These are phyloP conservation scores for Peterozyma xylosa DNA, from an alignment of 805 yeast species.

Conservation along the genomic window DNA sequence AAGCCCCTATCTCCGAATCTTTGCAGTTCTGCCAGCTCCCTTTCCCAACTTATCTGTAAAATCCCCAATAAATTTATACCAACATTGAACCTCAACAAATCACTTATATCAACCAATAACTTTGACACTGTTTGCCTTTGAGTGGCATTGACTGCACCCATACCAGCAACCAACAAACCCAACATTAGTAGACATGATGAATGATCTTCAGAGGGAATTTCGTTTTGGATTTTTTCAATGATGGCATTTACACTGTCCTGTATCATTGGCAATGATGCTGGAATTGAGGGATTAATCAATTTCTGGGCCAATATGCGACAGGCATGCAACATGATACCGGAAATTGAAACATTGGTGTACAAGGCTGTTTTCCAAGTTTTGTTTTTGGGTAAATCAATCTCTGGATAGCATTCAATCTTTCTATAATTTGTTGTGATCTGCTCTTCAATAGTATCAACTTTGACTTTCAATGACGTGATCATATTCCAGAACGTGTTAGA, in stretches of 20 bases:
- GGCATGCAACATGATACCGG: constrained; percentile 6
- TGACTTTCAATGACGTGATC: constrained; percentile 3
- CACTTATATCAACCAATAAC: constrained; percentile 5
- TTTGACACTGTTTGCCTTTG: constrained; percentile 1
- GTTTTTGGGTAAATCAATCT: not conserved
- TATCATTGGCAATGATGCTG: constrained; percentile 1
- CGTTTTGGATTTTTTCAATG: not conserved
- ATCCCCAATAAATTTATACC: constrained; percentile 8
- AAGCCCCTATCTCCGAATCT: not conserved
- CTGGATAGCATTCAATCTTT: not conserved
- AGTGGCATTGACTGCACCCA: not conserved
- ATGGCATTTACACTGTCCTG: constrained; percentile 4
- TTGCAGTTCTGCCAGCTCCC: not conserved
- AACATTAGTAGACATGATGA: constrained; percentile 5
- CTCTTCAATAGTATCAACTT: constrained; percentile 3
- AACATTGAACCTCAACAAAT: constrained; percentile 5
- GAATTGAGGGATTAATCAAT: constrained; percentile 6
- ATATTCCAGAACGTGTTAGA: constrained; percentile 7
- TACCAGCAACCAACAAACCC: constrained; percentile 6
- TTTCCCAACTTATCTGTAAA: constrained; percentile 6
- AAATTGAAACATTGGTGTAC: constrained; percentile 1
- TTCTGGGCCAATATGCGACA: constrained; percentile 4
- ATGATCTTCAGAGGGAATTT: constrained; percentile 6
- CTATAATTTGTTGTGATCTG: not conserved
- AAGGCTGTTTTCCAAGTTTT: not conserved